A percentile compares a stretch with the other conserved stretches of the same genome.
Evolutionary conservation across 306 rosid species (phyloP).

Genomic region (Astragalus glycyphyllos): DNA sequence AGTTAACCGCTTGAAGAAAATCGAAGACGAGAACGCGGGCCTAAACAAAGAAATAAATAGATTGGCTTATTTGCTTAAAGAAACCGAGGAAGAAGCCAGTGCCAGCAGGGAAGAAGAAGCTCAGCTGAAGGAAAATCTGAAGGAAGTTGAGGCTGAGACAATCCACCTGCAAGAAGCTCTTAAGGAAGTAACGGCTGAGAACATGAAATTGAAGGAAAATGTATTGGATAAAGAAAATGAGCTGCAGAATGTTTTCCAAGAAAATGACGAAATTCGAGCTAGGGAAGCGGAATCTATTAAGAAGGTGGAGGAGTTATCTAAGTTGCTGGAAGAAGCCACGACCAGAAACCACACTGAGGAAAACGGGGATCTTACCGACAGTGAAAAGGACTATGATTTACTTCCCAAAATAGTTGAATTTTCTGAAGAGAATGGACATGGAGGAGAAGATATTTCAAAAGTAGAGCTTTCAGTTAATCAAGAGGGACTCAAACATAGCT

Average conservation of each 20-base stretch:
- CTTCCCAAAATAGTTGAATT: conserved; percentile 91
- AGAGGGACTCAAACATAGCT: conserved; percentile 53
- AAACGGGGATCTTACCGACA: conserved; percentile 82
- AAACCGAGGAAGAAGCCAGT: conserved; percentile 73
- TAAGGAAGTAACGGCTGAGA: conserved; percentile 69
- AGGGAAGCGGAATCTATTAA: conserved; percentile 70
- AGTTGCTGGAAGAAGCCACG: conserved; percentile 77
- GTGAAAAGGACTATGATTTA: conserved; percentile 91
- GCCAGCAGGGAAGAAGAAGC: conserved; percentile 77
- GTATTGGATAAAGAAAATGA: conserved; percentile 87
- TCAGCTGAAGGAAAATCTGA: conserved; percentile 77
- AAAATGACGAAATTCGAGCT: conserved; percentile 76
- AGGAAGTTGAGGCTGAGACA: conserved; percentile 92
- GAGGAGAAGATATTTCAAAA: conserved; percentile 67
- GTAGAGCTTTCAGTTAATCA: conserved; percentile 50
- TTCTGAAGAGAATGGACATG: conserved; percentile 91
- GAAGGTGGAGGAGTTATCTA: conserved; percentile 82
- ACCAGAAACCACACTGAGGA: conserved; percentile 65
- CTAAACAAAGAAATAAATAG: conserved; percentile 72
- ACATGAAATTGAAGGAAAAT: conserved; percentile 85
- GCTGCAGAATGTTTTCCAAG: conserved; percentile 70
- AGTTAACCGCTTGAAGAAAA: conserved; percentile 65
- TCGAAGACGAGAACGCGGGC: conserved; percentile 65
- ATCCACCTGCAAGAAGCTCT: conserved; percentile 92
- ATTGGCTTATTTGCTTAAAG: conserved; percentile 71